These are phyloP conservation scores for Margaritispora aquatica DNA, from an alignment of 495 filamentous ascomycete species.

Conservation along the genomic window DNA sequence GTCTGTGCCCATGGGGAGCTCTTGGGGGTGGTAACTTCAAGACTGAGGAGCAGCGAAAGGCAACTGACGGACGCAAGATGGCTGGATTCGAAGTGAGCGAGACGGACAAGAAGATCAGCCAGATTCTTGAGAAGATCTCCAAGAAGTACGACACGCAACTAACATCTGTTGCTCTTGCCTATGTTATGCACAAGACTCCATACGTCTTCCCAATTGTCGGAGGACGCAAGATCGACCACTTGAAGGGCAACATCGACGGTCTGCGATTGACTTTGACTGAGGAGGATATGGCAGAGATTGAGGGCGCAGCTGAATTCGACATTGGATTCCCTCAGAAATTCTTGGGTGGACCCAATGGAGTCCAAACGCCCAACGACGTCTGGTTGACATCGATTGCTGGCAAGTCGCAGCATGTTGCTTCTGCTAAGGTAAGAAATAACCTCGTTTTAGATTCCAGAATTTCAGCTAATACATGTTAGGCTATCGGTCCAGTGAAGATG, in stretches of 20 bases:
- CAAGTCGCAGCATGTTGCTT: constrained; percentile 37
- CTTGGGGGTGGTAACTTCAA: constrained; percentile 61
- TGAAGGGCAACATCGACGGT: constrained; percentile 65
- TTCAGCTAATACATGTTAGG: constrained; percentile 4
- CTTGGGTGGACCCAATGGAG: constrained; percentile 34
- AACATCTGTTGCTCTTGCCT: constrained; percentile 62
- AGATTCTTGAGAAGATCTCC: constrained; percentile 52
- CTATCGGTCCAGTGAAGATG: constrained; percentile 6
- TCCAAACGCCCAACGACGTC: constrained; percentile 35
- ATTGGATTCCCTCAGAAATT: constrained; percentile 54
- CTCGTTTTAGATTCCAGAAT: background rate
- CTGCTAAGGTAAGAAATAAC: constrained; percentile 19
- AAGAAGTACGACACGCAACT: constrained; percentile 43
- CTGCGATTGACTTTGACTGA: constrained; percentile 47
- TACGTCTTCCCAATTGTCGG: constrained; percentile 76
- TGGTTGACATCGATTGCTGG: constrained; percentile 38
- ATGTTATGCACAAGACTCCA: constrained; percentile 65
- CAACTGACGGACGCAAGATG: constrained; percentile 12
- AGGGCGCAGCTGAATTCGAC: constrained; percentile 54
- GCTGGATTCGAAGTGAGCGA: constrained; percentile 6
- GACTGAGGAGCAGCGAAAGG: constrained; percentile 38
- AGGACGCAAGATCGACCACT: constrained; percentile 48
- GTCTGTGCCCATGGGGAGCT: constrained; percentile 54
- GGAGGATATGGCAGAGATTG: constrained; percentile 61
- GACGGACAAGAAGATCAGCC: constrained; percentile 44